Evolutionary conservation across 805 yeast genomes (phyloP), one percentile per base, ranked within the genome.

Genomic region (Pichia rugopelliculosa): DNA sequence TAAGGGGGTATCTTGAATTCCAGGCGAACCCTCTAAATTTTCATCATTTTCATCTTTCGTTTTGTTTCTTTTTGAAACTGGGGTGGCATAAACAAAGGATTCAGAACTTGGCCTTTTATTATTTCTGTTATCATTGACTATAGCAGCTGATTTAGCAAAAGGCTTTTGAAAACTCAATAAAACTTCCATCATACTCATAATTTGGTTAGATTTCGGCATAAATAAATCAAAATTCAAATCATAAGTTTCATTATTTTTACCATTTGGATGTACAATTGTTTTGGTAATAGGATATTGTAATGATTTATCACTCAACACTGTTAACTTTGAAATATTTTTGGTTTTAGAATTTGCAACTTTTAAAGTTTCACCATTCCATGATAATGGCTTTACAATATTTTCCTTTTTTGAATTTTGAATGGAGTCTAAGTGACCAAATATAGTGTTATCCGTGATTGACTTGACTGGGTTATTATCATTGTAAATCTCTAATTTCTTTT

Each of bases 331-430:
- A 4, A 6, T 43, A 24, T 21, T 46, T 37, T 7, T 34, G 9
- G 4, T 36, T 17, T n/a, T 42, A 6, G 26, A 10, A 11, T 41
- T 38, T n/a, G 65, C 60, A 55, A 80, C 84, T 21, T 65, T 59
- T n/a, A 82, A 44, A 2, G 66, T 69, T 55, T 84, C 83, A 0
- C 91, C 89, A 13, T 66, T 68, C 85, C 91, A 81, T 0, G 82
- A 74, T 9, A 66, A 69, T 0, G 88, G 71, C 2, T 68, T 66
- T 20, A 76, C 38, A 7, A 61, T 65, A 58, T 87, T 87, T 59
- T 87, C 96, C 60, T 86, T 86, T 41, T 72, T 70, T 45, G 86
- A 62, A 15, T 68, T 61, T 10, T 66, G 67, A 1, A 77, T 62
- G 0, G 80, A 55, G 7, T 80, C 87, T 22, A 80, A 59, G 27